Percentiles rank a stretch among this genome's conserved stretches.
phyloP scores from a whole-genome alignment of 139 green algal genomes.

The Chlamydomonas asymmetrica region DNA sequence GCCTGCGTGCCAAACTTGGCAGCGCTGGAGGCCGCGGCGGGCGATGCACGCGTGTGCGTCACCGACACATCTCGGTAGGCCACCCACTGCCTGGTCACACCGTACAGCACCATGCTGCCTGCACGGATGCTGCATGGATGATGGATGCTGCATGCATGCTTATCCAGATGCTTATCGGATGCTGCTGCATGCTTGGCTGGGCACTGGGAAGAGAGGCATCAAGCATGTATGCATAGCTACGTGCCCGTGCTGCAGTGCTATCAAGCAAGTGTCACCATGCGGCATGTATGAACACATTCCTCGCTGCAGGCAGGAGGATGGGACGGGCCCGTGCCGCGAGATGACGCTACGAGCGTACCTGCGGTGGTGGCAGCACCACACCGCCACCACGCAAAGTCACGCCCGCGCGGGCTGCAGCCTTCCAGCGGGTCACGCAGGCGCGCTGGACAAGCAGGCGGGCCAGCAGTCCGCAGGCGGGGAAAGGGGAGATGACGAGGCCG shows the following conservation, averaged over 20 bases:
- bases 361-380: slow-evolving; percentile 49
- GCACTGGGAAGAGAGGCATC: background rate
- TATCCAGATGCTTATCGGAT: background rate
- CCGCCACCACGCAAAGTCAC: slow-evolving; percentile 7
- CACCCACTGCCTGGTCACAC: background rate
- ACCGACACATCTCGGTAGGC: slow-evolving; percentile 46
- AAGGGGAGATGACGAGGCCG: background rate
- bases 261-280: background rate
- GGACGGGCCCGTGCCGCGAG: slow-evolving; percentile 25
- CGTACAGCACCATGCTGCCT: slow-evolving; percentile 14
- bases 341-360: slow-evolving; percentile 58
- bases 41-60: slow-evolving; percentile 39
- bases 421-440: too few species aligned
- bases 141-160: background rate
- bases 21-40: slow-evolving; percentile 40
- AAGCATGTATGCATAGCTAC: background rate
- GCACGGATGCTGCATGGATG: background rate
- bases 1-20: slow-evolving; percentile 35
- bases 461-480: background rate
- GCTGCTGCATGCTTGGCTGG: background rate
- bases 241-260: background rate
- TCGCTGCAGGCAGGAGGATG: slow-evolving; percentile 35
- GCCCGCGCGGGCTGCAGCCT: background rate
- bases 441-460: background rate
- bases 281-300: too few species aligned